Evolutionary conservation across 768 basidiomycete genomes (phyloP).

Genomic region (Trametes cingulata): DNA sequence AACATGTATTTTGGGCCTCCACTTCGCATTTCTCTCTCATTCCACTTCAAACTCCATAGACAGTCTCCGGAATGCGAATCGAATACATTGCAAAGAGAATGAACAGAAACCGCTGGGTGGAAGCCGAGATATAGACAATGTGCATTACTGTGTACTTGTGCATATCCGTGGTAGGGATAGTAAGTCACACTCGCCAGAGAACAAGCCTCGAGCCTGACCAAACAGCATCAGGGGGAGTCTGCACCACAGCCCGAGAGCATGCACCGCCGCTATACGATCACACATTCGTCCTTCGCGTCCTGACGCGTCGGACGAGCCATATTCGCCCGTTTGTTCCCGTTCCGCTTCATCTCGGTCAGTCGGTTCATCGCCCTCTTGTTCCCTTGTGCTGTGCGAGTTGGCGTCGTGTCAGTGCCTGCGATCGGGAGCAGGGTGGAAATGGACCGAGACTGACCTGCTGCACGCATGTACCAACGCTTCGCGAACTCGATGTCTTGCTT

Average conservation of each 20-base stretch:
- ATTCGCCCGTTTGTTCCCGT: slow-evolving; percentile 76
- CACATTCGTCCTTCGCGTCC: slow-evolving; percentile 92
- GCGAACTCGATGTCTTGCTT: slow-evolving; percentile 96
- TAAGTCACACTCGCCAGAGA: neutral
- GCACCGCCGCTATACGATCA: slow-evolving; percentile 54
- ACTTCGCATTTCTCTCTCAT: too few species aligned
- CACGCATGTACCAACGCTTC: slow-evolving; percentile 98
- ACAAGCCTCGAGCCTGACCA: neutral
- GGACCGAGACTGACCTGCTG: slow-evolving; percentile 70
- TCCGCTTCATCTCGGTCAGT: slow-evolving; percentile 91
- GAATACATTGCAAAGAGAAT: too few species aligned
- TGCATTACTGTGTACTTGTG: too few species aligned
- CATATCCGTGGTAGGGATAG: too few species aligned
- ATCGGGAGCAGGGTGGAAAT: neutral
- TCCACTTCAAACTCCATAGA: too few species aligned
- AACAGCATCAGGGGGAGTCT: neutral
- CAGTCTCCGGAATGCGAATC: too few species aligned
- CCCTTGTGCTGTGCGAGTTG: slow-evolving; percentile 72
- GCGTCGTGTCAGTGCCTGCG: neutral
- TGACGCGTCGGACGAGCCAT: slow-evolving; percentile 87
- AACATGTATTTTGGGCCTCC: too few species aligned
- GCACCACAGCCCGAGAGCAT: neutral
- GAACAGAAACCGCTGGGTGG: too few species aligned
- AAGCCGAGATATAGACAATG: too few species aligned
- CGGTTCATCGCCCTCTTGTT: slow-evolving; percentile 97